Evolutionary conservation across 169 alveolate genomes (phyloP).

Genomic region (Plasmodium yoelii): DNA sequence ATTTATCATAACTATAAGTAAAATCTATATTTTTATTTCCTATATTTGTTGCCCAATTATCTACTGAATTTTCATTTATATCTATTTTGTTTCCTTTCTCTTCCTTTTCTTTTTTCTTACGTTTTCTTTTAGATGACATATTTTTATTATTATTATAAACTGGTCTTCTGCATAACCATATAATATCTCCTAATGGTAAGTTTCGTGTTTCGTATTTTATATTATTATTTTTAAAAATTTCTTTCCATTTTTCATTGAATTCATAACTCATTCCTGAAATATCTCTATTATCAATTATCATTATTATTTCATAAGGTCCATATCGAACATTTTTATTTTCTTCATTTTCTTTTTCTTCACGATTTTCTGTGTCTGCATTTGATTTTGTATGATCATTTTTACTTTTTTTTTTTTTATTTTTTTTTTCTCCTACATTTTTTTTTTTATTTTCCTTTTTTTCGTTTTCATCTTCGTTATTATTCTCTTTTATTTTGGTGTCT

Average conservation of each 20-base stretch:
- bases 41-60: not conserved
- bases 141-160: conserved; percentile 21
- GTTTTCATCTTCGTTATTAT: not conserved
- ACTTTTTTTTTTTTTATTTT: not conserved
- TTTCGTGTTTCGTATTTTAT: conserved; percentile 74
- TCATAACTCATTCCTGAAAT: conserved; percentile 77
- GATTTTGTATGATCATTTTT: not conserved
- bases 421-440: not conserved
- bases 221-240: conserved; percentile 63
- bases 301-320: conserved; percentile 79
- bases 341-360: not conserved
- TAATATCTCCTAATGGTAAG: conserved; percentile 87
- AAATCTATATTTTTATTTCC: not conserved
- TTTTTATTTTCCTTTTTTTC: not conserved
- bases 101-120: conserved; percentile 10
- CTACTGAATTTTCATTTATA: not conserved
- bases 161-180: conserved; percentile 81
- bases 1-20: too few relatives aligned
- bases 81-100: not conserved
- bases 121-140: not conserved
- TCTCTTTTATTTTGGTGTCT: not conserved
- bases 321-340: conserved; percentile 9
- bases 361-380: not conserved
- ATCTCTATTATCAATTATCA: conserved; percentile 86
- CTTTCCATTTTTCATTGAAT: conserved; percentile 76